Percentiles rank a stretch among this genome's conserved stretches.
These are phyloP conservation scores for Solanum corneliomulleri DNA, from an alignment of 257 asterid species.

Conservation along the genomic window DNA sequence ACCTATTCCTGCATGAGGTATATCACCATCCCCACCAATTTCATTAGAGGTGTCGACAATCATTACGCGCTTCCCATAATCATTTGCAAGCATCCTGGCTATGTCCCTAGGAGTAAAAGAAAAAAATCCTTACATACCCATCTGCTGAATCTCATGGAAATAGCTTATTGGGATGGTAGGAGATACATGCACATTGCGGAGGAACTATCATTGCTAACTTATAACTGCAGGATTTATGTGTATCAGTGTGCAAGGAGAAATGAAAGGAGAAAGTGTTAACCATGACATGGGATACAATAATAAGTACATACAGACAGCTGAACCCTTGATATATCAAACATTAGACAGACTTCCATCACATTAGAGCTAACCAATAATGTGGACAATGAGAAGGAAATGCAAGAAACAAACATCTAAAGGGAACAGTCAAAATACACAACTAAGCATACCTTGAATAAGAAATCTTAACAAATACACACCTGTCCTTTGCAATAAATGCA, in stretches of 20 bases:
- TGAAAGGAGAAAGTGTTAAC: neutral
- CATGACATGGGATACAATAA: neutral
- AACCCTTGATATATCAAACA: neutral
- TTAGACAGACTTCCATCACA: neutral
- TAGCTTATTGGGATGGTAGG: neutral
- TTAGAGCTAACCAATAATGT: neutral
- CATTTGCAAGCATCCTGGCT: constrained; percentile 96
- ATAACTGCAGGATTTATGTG: neutral
- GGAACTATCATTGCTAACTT: neutral
- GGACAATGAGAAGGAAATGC: neutral
- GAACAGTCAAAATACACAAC: neutral
- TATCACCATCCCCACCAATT: constrained; percentile 98
- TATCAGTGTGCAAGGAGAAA: neutral
- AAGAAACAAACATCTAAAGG: neutral
- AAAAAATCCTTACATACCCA: neutral
- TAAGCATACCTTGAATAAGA: neutral
- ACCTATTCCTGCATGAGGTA: constrained; percentile 93
- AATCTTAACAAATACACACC: neutral
- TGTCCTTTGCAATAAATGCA: neutral
- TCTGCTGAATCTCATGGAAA: neutral
- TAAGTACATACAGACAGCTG: neutral
- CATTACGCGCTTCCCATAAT: constrained; percentile 85
- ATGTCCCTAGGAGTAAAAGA: constrained; percentile 54
- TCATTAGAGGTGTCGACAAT: constrained; percentile 98
- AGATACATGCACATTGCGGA: neutral